These are phyloP conservation scores for Fusarium tupiense DNA, from an alignment of 2,329 filamentous ascomycete species.

Conservation along the genomic window DNA sequence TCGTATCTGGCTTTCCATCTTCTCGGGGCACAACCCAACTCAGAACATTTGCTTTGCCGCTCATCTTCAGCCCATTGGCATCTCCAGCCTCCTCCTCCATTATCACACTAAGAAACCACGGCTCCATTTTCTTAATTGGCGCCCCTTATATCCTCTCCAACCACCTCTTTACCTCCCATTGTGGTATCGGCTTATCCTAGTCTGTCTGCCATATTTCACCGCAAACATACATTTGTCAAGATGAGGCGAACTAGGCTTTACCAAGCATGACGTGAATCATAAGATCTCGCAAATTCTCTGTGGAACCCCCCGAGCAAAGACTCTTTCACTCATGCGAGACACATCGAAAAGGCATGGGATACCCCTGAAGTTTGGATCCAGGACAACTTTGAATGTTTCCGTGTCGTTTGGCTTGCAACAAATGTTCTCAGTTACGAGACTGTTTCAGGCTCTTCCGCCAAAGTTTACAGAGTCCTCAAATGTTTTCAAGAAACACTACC, in stretches of 20 bases:
- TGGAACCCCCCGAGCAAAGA: background rate
- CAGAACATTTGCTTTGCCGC: background rate
- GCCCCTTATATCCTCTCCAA: background rate
- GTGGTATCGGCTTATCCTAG: background rate
- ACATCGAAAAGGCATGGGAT: conserved; percentile 21
- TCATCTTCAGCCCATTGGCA: background rate
- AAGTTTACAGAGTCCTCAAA: background rate
- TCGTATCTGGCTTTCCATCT: background rate
- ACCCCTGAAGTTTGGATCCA: conserved; percentile 4
- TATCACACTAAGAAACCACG: background rate
- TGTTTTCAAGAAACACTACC: background rate
- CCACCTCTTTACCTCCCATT: background rate
- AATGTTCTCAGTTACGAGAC: background rate
- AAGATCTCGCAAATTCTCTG: background rate
- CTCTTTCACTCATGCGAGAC: conserved; percentile 31
- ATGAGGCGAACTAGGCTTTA: background rate
- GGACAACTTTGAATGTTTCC: background rate
- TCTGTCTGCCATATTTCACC: background rate
- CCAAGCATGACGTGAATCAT: background rate
- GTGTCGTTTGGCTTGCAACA: background rate
- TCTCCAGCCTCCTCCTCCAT: conserved; percentile 17
- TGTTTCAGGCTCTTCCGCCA: background rate
- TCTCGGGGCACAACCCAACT: background rate
- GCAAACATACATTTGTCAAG: background rate
- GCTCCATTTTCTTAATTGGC: background rate